A percentile compares a stretch with the other conserved stretches of the same genome.
Conservation (phyloP, 2,329 filamentous ascomycete species). For the Fusarium redolens region DNA sequence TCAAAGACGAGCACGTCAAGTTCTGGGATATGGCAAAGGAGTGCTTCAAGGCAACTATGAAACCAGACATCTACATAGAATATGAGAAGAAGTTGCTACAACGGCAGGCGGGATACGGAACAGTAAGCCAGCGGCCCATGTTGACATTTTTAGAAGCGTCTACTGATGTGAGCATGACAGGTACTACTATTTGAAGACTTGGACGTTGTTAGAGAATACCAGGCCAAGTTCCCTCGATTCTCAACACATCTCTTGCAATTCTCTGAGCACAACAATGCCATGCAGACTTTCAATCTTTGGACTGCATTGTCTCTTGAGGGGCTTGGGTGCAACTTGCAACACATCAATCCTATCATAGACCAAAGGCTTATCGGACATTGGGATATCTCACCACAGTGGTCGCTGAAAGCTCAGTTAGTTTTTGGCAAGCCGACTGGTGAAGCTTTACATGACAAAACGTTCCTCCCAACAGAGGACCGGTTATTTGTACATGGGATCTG, state of each 20-base stretch:
- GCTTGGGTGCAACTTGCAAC: constrained; percentile 23
- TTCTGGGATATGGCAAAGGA: constrained; percentile 23
- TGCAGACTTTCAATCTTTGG: constrained; percentile 25
- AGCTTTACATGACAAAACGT: not conserved
- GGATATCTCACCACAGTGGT: constrained; percentile 21
- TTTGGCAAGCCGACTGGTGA: constrained; percentile 10
- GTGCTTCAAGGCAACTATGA: constrained; percentile 13
- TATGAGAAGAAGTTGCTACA: constrained; percentile 20
- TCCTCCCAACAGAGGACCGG: not conserved
- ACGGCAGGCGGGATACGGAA: constrained; percentile 7
- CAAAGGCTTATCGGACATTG: constrained; percentile 19
- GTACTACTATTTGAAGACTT: constrained; percentile 25
- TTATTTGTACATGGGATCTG: constrained; percentile 7
- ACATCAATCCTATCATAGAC: constrained; percentile 22
- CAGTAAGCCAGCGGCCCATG: not conserved
- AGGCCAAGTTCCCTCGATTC: constrained; percentile 5
- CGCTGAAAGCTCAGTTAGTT: constrained; percentile 23
- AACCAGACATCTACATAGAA: not conserved
- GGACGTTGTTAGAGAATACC: constrained; percentile 12
- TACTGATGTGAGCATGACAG: not conserved
- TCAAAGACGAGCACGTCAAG: constrained; percentile 7
- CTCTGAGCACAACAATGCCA: constrained; percentile 26
- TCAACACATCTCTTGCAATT: constrained; percentile 15
- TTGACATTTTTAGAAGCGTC: too few relatives aligned
- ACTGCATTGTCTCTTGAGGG: constrained; percentile 14